phyloP scores from a whole-genome alignment of 2,329 filamentous ascomycete species.

The Cladosporium sp. region DNA sequence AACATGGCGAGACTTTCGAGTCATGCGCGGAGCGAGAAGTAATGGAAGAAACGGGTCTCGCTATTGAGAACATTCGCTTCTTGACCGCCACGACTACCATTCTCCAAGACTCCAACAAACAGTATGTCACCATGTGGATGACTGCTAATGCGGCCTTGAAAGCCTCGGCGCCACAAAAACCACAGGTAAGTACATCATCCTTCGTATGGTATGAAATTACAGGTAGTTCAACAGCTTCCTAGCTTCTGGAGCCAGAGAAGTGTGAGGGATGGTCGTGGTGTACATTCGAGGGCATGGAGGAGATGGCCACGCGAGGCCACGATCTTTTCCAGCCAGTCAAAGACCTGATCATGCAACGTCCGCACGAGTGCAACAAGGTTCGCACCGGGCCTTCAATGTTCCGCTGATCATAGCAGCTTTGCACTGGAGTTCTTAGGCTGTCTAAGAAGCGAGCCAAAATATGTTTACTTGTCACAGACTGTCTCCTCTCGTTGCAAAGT shows the following conservation, averaged over 20 bases:
- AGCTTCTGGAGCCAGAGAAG: conserved; percentile 46
- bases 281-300: not conserved
- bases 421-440: too few relatives aligned
- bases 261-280: conserved; percentile 35
- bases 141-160: conserved; percentile 35
- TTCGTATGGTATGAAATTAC: not conserved
- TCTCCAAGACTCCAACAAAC: conserved; percentile 54
- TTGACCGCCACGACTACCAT: conserved; percentile 62
- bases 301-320: not conserved
- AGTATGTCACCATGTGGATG: conserved; percentile 70
- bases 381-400: not conserved
- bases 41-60: conserved; percentile 64
- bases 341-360: not conserved
- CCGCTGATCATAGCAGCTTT: too few relatives aligned
- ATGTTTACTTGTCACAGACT: too few relatives aligned
- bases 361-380: not conserved
- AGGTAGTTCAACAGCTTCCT: not conserved
- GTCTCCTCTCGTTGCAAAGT: too few relatives aligned
- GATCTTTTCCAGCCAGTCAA: not conserved
- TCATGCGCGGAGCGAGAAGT: conserved; percentile 62
- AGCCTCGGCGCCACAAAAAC: too few relatives aligned
- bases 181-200: too few relatives aligned
- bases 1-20: conserved; percentile 60
- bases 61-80: conserved; percentile 49
- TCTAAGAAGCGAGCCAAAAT: too few relatives aligned